Conservation (phyloP, 148 eudicot genomes). For the Nepenthes gracilis region DNA sequence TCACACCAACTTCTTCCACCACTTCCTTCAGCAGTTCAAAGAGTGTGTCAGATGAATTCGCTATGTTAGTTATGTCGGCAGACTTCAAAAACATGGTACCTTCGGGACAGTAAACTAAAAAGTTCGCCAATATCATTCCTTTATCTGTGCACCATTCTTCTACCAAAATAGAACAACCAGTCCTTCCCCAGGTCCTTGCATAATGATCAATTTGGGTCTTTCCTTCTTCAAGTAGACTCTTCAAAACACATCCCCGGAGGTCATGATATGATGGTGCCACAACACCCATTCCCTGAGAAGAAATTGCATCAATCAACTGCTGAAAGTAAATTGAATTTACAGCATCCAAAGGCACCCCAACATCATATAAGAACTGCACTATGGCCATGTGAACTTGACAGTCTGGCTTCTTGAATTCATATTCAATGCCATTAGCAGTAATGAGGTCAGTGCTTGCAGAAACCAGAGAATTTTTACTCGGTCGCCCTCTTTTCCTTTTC, state of each 20-base stretch:
- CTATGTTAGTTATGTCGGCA: slow-evolving; percentile 49
- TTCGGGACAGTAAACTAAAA: slow-evolving; percentile 62
- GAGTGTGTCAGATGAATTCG: slow-evolving; percentile 37
- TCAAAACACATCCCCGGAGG: slow-evolving; percentile 67
- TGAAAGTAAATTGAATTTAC: slow-evolving; percentile 80
- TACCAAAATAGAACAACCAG: slow-evolving; percentile 76
- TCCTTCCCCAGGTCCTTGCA: slow-evolving; percentile 50
- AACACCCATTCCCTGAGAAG: slow-evolving; percentile 53
- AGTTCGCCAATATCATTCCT: slow-evolving; percentile 39
- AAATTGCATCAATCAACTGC: slow-evolving; percentile 80
- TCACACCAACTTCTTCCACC: slow-evolving; percentile 69
- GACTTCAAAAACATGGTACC: slow-evolving; percentile 72
- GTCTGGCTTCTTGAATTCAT: slow-evolving; percentile 26
- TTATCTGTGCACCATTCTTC: slow-evolving; percentile 54
- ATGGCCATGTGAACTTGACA: slow-evolving; percentile 55
- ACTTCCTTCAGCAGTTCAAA: slow-evolving; percentile 58
- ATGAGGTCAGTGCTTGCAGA: slow-evolving; percentile 13
- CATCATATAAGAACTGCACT: slow-evolving; percentile 71
- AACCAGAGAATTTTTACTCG: slow-evolving; percentile 30
- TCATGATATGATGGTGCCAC: slow-evolving; percentile 66
- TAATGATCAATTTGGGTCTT: slow-evolving; percentile 52
- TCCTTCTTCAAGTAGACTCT: slow-evolving; percentile 66
- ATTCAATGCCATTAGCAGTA: slow-evolving; percentile 10
- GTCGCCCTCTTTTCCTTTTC: slow-evolving; percentile 67
- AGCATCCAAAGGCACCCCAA: slow-evolving; percentile 58